Base-by-base conservation (phyloP, 2,329 filamentous ascomycete genomes). In the Grosmannia huntii region DNA sequence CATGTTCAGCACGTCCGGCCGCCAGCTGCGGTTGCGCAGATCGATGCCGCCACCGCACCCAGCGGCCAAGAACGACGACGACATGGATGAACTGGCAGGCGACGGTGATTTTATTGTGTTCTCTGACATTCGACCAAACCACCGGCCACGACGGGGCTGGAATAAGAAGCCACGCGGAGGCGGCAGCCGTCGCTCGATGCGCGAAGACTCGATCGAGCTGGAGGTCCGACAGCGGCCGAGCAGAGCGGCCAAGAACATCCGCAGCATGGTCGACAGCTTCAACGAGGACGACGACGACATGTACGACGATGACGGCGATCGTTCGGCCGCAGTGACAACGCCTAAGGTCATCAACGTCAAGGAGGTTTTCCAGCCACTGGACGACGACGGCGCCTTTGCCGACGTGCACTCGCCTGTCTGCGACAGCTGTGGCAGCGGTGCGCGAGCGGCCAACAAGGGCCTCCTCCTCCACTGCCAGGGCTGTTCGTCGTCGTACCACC, bases 391-490 rank as follows among this genome's bases (percentile, higher is more conserved):
- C 12, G 53, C 53, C 21, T 99, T 99, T 69, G 78, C 79, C 57
- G 73, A 76, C 25, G 79, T 81, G 12, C 94, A 99, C 69, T 81
- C 79, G 53, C 75, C 80, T 48, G 75, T 73, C 9, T 99, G 94
- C 69, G 85, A 89, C 63, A 79, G 83, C 3, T 99, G 94, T 67
- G 73, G 72, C 53, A 71, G 73, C n/a, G 71, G 69, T 19, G 78
- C 79, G 10, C 73, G 79, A 53, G 74, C 77, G 25, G 69, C 72
- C 1, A 78, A 75, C 59, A 86, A 84, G 66, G 90, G 89, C 0
- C 76, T 81, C 46, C 75, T 99, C 27, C 79, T 99, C 38, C 85
- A 86, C 66, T 99, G 94, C 65, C 95, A 99, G 72, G 94, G 94
- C 33, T 99, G 94, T 68, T 90, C 86, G 2, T 76, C 85, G 53